Percentiles rank a stretch among this genome's conserved stretches.
Conservation (phyloP, 2,329 filamentous ascomycete genomes). For the Hypoxylon sp. region DNA sequence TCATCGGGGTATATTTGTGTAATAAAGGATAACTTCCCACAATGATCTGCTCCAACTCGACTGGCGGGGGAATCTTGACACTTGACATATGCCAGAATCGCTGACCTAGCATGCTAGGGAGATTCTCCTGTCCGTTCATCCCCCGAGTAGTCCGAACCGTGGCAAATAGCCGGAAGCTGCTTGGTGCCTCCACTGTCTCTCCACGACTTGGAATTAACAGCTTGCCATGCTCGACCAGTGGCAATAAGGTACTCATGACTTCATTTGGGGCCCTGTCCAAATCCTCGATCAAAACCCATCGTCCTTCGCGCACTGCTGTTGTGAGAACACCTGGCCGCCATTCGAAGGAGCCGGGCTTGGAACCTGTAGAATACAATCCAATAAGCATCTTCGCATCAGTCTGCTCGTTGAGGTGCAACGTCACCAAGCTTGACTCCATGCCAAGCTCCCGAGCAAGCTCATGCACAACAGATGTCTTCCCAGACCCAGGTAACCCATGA, state of each 20-base stretch:
- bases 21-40: constrained; percentile 75
- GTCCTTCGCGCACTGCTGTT: constrained; percentile 89
- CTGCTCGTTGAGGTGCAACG: constrained; percentile 95
- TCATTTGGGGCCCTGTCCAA: constrained; percentile 94
- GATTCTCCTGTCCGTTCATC: constrained; percentile 70
- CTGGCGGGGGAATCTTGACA: constrained; percentile 69
- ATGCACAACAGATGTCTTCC: constrained; percentile 87
- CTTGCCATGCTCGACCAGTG: constrained; percentile 91
- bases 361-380: constrained; percentile 90
- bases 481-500: constrained; percentile 82
- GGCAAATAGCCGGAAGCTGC: constrained; percentile 89
- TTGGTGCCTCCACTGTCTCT: constrained; percentile 82
- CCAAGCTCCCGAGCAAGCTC: constrained; percentile 83
- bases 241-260: constrained; percentile 90
- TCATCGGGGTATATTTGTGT: constrained; percentile 65
- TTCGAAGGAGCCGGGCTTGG: constrained; percentile 85
- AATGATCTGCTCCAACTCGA: constrained; percentile 80
- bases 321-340: constrained; percentile 95
- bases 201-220: constrained; percentile 88
- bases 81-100: constrained; percentile 86
- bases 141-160: constrained; percentile 83
- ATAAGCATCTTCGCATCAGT: constrained; percentile 97
- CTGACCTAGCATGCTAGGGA: constrained; percentile 80
- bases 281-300: constrained; percentile 98
- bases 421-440: constrained; percentile 84